Base-by-base conservation (phyloP, 371 early-diverging fungal species). In the Quaeritorhiza haematococci region DNA sequence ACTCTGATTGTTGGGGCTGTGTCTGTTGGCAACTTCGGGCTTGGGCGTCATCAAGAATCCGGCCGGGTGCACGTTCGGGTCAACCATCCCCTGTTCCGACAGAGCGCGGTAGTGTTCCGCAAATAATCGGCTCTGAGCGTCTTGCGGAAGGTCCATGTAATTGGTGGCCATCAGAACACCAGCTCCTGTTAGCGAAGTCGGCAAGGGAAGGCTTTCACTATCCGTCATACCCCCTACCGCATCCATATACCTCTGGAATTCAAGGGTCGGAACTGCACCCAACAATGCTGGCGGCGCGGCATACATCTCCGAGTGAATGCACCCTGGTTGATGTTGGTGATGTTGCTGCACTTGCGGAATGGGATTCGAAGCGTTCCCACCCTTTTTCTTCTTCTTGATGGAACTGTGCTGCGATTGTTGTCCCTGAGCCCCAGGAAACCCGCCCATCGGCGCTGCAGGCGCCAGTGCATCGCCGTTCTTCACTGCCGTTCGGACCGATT, bases 401-500 rank as follows among this genome's bases (percentile, higher is more conserved):
- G 5, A 7, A 33, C 50, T 33, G 50, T 6, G 10, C 21, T 33
- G 8, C 7, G 29, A 17, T 28, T 17, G 7, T 8, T 8, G 17
- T n/a, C 50, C 30, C 17, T 33, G 17, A 17, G 8, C 30, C 8
- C 7, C 8, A 24, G 47, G 47, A 47, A 10, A n/a, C 10, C 47
- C 47, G 19, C 10, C 7, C 27, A 21, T 57, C 24, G 65, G 64
- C 23, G 53, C 33, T 26, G 56, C 54, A n/a, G n/a, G n/a, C 23
- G 62, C 61, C 13, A 68, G 44, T 43, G 19, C 38, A 38, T 70
- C 66, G 2, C 66, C 71, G 28, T 44, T 58, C 3, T 61, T 33
- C 27, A 70, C 71, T 42, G 66, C 59, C 41, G 60, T 44, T 1
- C 67, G 63, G 3, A 70, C 71, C 17, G 67, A 67, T 5, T 66